Evolutionary conservation across 148 eudicot genomes (phyloP), one percentile per base, ranked within the genome.

Genomic region (Fallopia convolvulus): DNA sequence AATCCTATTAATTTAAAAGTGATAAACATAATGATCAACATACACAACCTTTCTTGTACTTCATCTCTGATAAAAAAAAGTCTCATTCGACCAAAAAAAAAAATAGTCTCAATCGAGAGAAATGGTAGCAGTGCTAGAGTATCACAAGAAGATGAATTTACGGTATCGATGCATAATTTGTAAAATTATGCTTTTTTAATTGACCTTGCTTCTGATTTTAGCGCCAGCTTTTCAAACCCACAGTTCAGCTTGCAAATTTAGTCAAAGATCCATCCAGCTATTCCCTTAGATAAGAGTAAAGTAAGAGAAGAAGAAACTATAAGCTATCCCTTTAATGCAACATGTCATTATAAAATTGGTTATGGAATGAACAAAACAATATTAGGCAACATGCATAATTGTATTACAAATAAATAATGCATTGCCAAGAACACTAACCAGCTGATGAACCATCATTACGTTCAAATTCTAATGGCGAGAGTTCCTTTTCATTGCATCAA

Each of bases 181-280:
- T n/a, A n/a, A n/a, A n/a, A n/a, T n/a, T n/a, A n/a, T n/a, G n/a
- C n/a, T n/a, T n/a, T n/a, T 55, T 55, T 55, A 48, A 48, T 48
- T 9, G 13, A 48, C 61, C 7, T 55, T 9, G 23, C 61, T 61
- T 61, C 23, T 30, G 39, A 2, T 36, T 36, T 1, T 36, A 36
- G 39, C 39, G 39, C 39, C 39, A 12, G 8, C 33, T 33, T 65
- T 65, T 65, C n/a, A 65, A 3, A 65, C n/a, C 71, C 18, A 65
- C 17, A 58, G 13, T 23, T 20, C 26, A 61, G 44, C 72, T 68
- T 68, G 72, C 11, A 68, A 68, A 30, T 36, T 65, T 65, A 65
- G 70, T 65, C 70, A 65, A 65, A 65, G 70, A 41, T 61, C 5
- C 15, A 61, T 33, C 41, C 41, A 65, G 71, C 33, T 68, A 21